Base-by-base conservation (phyloP, 2,329 filamentous ascomycete species). In the Hymenoscyphus linearis region DNA sequence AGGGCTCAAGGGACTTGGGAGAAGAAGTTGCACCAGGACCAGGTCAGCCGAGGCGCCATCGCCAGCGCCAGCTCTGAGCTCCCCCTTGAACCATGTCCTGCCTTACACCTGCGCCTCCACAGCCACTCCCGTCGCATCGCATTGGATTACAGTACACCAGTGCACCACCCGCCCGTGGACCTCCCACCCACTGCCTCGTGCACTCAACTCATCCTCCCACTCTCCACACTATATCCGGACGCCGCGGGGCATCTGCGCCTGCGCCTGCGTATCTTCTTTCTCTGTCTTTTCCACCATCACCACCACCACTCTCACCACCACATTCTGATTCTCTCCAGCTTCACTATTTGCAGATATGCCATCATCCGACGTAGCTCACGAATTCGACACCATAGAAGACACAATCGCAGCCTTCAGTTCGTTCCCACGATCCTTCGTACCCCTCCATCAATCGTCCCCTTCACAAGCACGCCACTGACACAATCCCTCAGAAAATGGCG, bases 331-430 rank as follows among this genome's bases (percentile, higher is more conserved):
- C 26, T 3, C 31, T 13, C 44, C n/a, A n/a, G n/a, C n/a, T n/a
- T n/a, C 25, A 52, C 31, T 9, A 27, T 37, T 18, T 10, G 10
- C 53, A 56, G 63, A 59, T 34, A 72, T 72, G 71, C 71, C 71
- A 62, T 67, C 68, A 40, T 65, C 69, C 58, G 66, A 66, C 4
- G 59, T 69, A 52, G 66, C 68, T 22, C 63, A 67, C 67, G 77
- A 82, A 72, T 88, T 88, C 75, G 82, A 87, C 77, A 81, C 80
- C 60, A 88, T 88, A 76, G 83, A 85, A 59, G 85, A 87, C 67
- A 78, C 83, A 62, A 82, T 88, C 67, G 77, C 82, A 70, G 83
- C 85, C 60, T 88, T 87, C 76, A 81, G 85, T 88, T 78, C 64
- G 84, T 75, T 55, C 55, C 59, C n/a, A 4, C 47, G 22, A 35